Evolutionary conservation across 768 basidiomycete species (phyloP).

Genomic region (Xerocomellus intermedius): DNA sequence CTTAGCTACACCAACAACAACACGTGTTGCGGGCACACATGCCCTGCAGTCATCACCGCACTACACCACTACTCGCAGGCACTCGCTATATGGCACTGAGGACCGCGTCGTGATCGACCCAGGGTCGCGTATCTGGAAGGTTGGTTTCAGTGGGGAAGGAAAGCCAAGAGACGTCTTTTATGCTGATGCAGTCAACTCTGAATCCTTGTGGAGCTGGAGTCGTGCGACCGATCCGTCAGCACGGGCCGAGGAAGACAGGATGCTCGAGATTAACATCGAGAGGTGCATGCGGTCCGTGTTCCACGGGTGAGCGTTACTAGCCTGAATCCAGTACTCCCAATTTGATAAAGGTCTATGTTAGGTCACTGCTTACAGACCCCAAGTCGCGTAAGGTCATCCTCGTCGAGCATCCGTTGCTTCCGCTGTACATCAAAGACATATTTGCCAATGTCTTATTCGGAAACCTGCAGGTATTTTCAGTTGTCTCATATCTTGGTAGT

Average conservation of each 20-base stretch:
- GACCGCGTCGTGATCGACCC: constrained; percentile 95
- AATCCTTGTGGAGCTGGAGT: constrained; percentile 59
- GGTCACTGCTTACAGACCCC: constrained; percentile 90
- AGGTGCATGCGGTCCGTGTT: constrained; percentile 73
- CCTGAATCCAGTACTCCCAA: background rate
- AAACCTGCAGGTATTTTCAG: constrained; percentile 67
- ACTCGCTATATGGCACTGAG: constrained; percentile 95
- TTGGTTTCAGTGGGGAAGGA: constrained; percentile 96
- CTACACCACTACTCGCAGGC: constrained; percentile 80
- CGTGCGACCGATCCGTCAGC: constrained; percentile 53
- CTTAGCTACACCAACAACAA: constrained; percentile 55
- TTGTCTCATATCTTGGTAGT: background rate
- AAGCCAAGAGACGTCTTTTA: constrained; percentile 86
- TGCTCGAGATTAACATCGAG: constrained; percentile 71
- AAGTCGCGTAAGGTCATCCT: constrained; percentile 94
- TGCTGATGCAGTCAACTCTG: constrained; percentile 42
- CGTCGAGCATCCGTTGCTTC: constrained; percentile 86
- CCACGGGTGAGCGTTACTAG: constrained; percentile 59
- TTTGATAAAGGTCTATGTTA: constrained; percentile 35
- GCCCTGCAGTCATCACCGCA: constrained; percentile 75
- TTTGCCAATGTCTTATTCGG: constrained; percentile 86
- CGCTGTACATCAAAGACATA: constrained; percentile 83
- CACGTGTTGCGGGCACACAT: constrained; percentile 47
- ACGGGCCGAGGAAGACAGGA: constrained; percentile 68
- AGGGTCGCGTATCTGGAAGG: constrained; percentile 93